Conservation (phyloP, 2,329 filamentous ascomycete genomes). For the Incumbomyces lentus region DNA sequence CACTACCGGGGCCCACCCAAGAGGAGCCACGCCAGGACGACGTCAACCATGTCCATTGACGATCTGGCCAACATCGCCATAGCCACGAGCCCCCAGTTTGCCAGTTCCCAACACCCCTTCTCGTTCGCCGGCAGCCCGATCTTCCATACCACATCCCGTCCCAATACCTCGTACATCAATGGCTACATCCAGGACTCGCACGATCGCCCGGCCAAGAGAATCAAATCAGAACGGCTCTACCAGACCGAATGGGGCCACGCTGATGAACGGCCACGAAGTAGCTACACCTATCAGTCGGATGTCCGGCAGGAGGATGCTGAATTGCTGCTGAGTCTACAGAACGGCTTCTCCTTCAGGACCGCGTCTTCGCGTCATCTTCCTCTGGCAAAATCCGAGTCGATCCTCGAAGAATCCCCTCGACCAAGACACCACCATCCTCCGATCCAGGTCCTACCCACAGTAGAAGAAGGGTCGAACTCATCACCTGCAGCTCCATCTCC, state of each 20-base stretch:
- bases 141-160: conserved; percentile 4
- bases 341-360: conserved; percentile 27
- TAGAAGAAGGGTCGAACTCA: background rate
- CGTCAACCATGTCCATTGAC: conserved; percentile 39
- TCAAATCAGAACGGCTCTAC: conserved; percentile 47
- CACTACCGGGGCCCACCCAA: conserved; percentile 5
- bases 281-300: conserved; percentile 23
- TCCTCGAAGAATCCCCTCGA: background rate
- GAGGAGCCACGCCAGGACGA: conserved; percentile 32
- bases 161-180: conserved; percentile 24
- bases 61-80: conserved; percentile 42
- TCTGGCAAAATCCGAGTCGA: background rate
- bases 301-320: conserved; percentile 40
- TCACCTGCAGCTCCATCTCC: background rate
- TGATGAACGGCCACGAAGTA: conserved; percentile 24
- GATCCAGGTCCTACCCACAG: background rate
- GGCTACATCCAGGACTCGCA: conserved; percentile 22
- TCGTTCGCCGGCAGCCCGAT: conserved; percentile 20
- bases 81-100: conserved; percentile 37
- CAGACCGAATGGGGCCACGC: conserved; percentile 28
- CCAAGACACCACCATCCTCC: background rate
- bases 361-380: background rate
- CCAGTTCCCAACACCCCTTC: conserved; percentile 25
- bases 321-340: conserved; percentile 34
- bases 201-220: conserved; percentile 49